phyloP scores from a whole-genome alignment of 768 basidiomycete genomes.

The Pulveroboletus frians region DNA sequence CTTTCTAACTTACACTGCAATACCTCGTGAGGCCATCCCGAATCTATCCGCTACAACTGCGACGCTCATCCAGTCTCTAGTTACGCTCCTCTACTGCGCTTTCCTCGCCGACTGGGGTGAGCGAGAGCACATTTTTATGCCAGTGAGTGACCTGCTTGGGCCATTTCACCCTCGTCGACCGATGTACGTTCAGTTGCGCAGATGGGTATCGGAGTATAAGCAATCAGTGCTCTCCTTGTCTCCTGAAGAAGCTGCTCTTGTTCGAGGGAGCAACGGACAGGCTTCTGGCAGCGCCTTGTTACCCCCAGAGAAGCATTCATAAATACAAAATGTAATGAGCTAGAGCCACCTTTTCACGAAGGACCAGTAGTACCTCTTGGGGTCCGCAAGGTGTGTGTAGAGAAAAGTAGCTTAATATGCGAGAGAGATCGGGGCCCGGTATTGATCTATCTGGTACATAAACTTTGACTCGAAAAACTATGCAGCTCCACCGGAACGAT shows the following conservation, averaged over 20 bases:
- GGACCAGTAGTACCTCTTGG: neutral
- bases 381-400: neutral
- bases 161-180: neutral
- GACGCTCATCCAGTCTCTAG: constrained; percentile 31
- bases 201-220: constrained; percentile 50
- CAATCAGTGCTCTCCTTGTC: constrained; percentile 55
- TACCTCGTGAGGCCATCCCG: constrained; percentile 44
- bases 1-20: constrained; percentile 47
- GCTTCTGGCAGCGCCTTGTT: neutral
- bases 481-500: constrained; percentile 62
- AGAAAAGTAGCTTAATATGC: constrained; percentile 3
- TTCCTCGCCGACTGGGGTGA: constrained; percentile 67
- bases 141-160: constrained; percentile 40
- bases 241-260: constrained; percentile 43
- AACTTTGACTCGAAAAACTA: constrained; percentile 71
- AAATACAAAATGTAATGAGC: neutral
- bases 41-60: neutral
- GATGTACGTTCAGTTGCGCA: constrained; percentile 39
- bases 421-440: neutral
- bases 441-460: constrained; percentile 22
- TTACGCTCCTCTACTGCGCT: constrained; percentile 48
- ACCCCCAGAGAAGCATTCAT: constrained; percentile 4
- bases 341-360: neutral
- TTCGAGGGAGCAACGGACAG: constrained; percentile 5
- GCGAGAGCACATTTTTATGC: constrained; percentile 65